Evolutionary conservation across 176 grass and related monocot genomes (phyloP).

Genomic region (Triticum monococcum): DNA sequence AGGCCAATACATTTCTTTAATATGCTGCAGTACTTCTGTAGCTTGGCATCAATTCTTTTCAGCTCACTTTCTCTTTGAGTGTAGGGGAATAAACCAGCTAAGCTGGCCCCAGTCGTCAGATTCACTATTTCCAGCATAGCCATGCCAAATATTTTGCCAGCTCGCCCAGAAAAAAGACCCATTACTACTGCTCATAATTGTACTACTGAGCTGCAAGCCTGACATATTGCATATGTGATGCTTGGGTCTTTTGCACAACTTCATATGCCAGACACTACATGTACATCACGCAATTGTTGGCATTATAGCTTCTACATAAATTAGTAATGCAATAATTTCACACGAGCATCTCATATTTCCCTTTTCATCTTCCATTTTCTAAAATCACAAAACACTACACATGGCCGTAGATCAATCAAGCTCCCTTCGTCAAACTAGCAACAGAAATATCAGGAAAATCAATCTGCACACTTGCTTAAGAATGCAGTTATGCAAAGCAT

Average conservation of each 20-base stretch:
- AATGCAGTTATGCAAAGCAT: not conserved
- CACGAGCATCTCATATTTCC: slow-evolving; percentile 13
- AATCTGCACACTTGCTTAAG: not conserved
- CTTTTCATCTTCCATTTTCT: slow-evolving; percentile 10
- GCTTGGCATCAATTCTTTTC: not conserved
- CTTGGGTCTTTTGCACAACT: not conserved
- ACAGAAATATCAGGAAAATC: not conserved
- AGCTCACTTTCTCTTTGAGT: not conserved
- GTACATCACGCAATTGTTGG: slow-evolving; percentile 18
- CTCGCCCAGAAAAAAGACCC: not conserved
- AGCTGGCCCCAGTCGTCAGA: not conserved
- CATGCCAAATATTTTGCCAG: not conserved
- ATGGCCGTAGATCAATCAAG: not conserved
- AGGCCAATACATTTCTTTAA: not conserved
- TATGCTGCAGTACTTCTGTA: not conserved
- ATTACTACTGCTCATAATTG: slow-evolving; percentile 16
- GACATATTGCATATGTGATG: slow-evolving; percentile 14
- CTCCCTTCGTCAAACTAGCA: not conserved
- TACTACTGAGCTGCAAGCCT: slow-evolving; percentile 18
- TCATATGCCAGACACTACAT: not conserved
- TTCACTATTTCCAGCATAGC: not conserved
- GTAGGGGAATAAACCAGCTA: slow-evolving; percentile 5
- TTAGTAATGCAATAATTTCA: not conserved
- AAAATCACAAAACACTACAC: slow-evolving; percentile 7
- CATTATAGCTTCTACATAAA: slow-evolving; percentile 10